Base-by-base conservation (phyloP, 352 stramenopile species). In the Phytophthora brassicae region DNA sequence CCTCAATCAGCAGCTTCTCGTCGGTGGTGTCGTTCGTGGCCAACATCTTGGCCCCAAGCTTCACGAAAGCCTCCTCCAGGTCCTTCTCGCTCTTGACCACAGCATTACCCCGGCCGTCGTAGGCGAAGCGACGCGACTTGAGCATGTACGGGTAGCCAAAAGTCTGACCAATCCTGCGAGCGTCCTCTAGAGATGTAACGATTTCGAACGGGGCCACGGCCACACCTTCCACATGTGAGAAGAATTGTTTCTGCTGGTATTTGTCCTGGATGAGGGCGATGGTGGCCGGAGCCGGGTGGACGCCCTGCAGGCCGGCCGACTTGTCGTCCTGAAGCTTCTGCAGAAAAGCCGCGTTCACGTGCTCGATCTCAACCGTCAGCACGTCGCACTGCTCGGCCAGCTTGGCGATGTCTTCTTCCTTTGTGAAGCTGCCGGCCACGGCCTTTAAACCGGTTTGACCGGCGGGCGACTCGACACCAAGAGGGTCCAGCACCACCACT, bases 61-160 rank as follows among this genome's bases (percentile, higher is more conserved):
- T 91, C 12, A 67, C 54, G 20, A 98, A 89, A n/a, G 94, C 95
- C 6, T 77, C 70, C 1, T 69, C 36, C 22, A 99, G 86, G 22
- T 91, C 89, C 19, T 86, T 78, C 19, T 79, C 74, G 11, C 72
- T 75, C 26, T 87, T 78, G 0, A 99, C 81, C 23, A 99, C 89
- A n/a, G 89, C 90, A 75, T 99, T 99, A 46, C 97, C 97, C 31
- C 90, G 89, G 53, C 97, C 97, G 69, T 99, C 97, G 72, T 99
- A 99, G 24, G 92, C 97, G 44, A 94, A 94, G 24, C 83, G 83
- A 45, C 96, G 86, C 23, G 94, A 96, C 79, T 99, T 99, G 54
- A 99, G 90, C 95, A 99, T 99, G 45, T 97, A 91, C n/a, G 97
- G 97, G 59, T 98, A 97, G n/a, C 96, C 97, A 41, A 91, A 94